These are phyloP conservation scores for Colletotrichum somersetense DNA, from an alignment of 2,329 filamentous ascomycete genomes.

Conservation along the genomic window DNA sequence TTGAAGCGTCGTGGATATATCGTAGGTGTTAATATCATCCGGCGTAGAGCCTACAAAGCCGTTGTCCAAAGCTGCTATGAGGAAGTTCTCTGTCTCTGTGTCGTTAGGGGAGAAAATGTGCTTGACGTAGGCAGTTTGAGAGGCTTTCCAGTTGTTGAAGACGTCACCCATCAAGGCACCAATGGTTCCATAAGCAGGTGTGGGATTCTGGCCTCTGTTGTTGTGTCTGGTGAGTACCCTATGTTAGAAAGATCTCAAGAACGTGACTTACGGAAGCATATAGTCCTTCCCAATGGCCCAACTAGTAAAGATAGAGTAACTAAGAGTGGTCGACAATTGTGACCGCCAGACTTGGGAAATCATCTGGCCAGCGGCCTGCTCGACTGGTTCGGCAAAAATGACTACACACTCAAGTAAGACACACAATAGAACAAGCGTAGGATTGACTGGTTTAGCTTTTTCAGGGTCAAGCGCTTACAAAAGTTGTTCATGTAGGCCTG, in stretches of 20 bases:
- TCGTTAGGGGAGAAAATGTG: slow-evolving; percentile 16
- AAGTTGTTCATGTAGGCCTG: slow-evolving; percentile 26
- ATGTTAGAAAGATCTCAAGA: neutral
- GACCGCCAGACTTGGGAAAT: slow-evolving; percentile 19
- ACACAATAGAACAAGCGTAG: neutral
- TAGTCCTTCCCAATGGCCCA: slow-evolving; percentile 27
- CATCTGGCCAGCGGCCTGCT: neutral
- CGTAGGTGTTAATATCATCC: slow-evolving; percentile 10
- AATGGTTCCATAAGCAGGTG: neutral
- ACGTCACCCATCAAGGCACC: slow-evolving; percentile 15
- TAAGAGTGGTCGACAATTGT: slow-evolving; percentile 1
- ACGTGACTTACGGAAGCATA: slow-evolving; percentile 15
- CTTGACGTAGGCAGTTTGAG: slow-evolving; percentile 9
- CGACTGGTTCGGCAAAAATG: slow-evolving; percentile 9
- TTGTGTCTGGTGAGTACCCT: neutral
- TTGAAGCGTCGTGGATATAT: slow-evolving; percentile 20
- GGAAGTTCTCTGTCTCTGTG: slow-evolving; percentile 6
- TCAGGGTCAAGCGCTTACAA: neutral
- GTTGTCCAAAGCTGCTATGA: slow-evolving; percentile 6
- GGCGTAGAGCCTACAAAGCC: slow-evolving; percentile 11
- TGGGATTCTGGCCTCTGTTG: neutral
- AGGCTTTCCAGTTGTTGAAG: slow-evolving; percentile 24
- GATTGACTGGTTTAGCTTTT: too few species aligned
- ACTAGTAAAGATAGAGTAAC: slow-evolving; percentile 25
- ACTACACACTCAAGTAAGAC: slow-evolving; percentile 8